Conservation (phyloP, 768 basidiomycete species). For the Phlegmacium glaucopus region DNA sequence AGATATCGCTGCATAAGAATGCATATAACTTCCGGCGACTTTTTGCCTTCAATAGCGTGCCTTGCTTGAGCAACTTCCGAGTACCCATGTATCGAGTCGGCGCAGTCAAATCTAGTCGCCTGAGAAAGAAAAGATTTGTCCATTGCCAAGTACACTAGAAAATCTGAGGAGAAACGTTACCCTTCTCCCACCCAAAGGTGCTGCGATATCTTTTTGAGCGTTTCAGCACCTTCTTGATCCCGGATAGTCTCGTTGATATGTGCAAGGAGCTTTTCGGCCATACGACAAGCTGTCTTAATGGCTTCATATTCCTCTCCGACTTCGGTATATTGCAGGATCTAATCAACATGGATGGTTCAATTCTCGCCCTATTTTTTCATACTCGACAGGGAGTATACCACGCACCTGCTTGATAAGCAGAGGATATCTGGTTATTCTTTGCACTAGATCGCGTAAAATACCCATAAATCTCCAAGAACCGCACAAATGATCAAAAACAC, state of each 20-base stretch:
- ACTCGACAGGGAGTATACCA: no score
- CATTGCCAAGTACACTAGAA: not conserved
- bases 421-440: slow-evolving; percentile 93
- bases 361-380: no score
- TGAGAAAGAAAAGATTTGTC: slow-evolving; percentile 22
- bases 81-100: slow-evolving; percentile 83
- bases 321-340: slow-evolving; percentile 82
- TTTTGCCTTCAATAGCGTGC: slow-evolving; percentile 74
- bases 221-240: slow-evolving; percentile 75
- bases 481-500: not conserved
- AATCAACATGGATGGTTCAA: slow-evolving; percentile 1
- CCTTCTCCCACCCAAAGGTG: slow-evolving; percentile 87
- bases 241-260: slow-evolving; percentile 89
- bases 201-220: slow-evolving; percentile 71
- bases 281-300: slow-evolving; percentile 53
- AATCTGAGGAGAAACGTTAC: slow-evolving; percentile 34
- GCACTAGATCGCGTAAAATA: slow-evolving; percentile 46
- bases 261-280: slow-evolving; percentile 69
- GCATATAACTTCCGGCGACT: slow-evolving; percentile 75
- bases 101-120: slow-evolving; percentile 85
- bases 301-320: slow-evolving; percentile 54
- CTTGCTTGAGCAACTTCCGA: slow-evolving; percentile 79
- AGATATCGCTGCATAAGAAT: slow-evolving; percentile 86
- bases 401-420: slow-evolving; percentile 76
- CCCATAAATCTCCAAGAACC: not conserved